Conservation (phyloP, 495 filamentous ascomycete species). For the Neurospora africana region DNA sequence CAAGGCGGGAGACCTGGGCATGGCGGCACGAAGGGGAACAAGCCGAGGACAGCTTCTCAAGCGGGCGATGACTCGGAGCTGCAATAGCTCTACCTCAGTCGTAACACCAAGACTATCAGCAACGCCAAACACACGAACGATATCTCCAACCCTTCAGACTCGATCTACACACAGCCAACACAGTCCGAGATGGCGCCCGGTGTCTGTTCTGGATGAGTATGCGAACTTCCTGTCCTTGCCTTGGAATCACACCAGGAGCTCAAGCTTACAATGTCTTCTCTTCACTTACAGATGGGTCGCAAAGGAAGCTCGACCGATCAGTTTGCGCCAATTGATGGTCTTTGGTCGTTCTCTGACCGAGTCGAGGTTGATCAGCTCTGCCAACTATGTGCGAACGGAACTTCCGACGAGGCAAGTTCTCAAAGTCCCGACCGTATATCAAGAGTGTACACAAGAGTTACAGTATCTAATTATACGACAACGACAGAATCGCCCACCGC, state of each 20-base stretch:
- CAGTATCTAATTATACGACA: not conserved
- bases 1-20: constrained; percentile 8
- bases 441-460: too few species aligned
- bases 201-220: constrained; percentile 81
- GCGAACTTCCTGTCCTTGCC: constrained; percentile 11
- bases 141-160: not conserved
- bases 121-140: not conserved
- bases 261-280: constrained; percentile 13
- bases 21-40: constrained; percentile 1
- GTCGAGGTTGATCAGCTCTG: constrained; percentile 76
- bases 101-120: not conserved
- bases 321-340: constrained; percentile 84
- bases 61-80: not conserved
- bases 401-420: constrained; percentile 69
- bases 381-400: constrained; percentile 94
- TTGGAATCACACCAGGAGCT: not conserved
- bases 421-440: too few species aligned
- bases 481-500: constrained; percentile 68
- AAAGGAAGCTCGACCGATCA: constrained; percentile 75
- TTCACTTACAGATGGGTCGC: constrained; percentile 62
- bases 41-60: constrained; percentile 2
- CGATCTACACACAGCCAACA: not conserved
- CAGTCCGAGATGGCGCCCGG: constrained; percentile 66
- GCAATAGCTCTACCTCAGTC: not conserved
- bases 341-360: constrained; percentile 87